Percentiles rank a stretch among this genome's conserved stretches.
These are phyloP conservation scores for Aquilaria yunnanensis DNA, from an alignment of 345 rosid genomes.

Conservation along the genomic window DNA sequence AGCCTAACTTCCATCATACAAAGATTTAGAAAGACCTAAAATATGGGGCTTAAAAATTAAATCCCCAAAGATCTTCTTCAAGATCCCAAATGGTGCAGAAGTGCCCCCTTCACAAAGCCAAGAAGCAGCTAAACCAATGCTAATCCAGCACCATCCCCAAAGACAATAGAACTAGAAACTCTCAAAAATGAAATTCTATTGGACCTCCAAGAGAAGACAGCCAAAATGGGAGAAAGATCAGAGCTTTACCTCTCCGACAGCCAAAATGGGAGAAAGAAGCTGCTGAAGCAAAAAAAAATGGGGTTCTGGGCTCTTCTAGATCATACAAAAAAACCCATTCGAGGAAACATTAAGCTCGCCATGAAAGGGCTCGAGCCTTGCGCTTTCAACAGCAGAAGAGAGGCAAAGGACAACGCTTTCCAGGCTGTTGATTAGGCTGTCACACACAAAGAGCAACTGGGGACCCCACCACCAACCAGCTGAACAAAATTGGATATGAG, in stretches of 20 bases:
- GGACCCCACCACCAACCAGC: constrained; percentile 29
- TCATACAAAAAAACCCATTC: constrained; percentile 24
- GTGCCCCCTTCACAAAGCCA: constrained; percentile 4
- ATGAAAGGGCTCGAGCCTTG: constrained; percentile 25
- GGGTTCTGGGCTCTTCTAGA: neutral
- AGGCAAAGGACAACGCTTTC: constrained; percentile 43
- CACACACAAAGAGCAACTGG: constrained; percentile 31
- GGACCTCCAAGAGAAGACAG: neutral
- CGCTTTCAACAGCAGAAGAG: constrained; percentile 21
- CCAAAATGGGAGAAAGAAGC: constrained; percentile 11
- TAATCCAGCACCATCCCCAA: constrained; percentile 4
- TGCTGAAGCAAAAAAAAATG: constrained; percentile 1
- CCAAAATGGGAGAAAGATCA: constrained; percentile 2
- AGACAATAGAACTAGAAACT: constrained; percentile 2
- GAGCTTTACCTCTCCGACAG: constrained; percentile 31
- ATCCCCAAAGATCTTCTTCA: constrained; percentile 1
- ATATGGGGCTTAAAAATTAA: neutral
- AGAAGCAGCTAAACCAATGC: constrained; percentile 29
- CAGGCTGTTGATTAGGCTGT: constrained; percentile 95
- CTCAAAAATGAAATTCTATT: neutral
- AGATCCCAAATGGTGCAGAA: constrained; percentile 9
- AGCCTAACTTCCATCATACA: constrained; percentile 2
- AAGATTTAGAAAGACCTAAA: constrained; percentile 13
- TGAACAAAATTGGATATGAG: constrained; percentile 2
- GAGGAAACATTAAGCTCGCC: constrained; percentile 20